Evolutionary conservation across 139 green algal species (phyloP), one percentile per base, ranked within the genome.

Genomic region (Coccomyxa sp.): DNA sequence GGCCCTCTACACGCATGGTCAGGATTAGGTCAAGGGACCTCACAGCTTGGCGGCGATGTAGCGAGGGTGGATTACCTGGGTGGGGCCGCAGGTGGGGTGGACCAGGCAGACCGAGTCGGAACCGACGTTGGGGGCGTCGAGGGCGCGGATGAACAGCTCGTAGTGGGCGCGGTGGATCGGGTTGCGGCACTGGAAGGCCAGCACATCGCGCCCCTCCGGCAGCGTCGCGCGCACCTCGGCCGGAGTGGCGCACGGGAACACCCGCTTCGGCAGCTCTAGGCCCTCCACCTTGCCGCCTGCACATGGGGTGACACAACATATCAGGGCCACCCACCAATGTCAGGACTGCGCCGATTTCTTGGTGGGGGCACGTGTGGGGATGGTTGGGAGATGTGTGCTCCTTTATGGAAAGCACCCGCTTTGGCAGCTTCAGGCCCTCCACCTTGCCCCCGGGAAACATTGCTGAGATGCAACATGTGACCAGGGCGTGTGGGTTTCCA

Each of bases 181-280:
- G 90, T 98, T 98, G 76, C 95, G 91, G 90, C 95, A 98, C 91
- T 98, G 95, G 92, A 98, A 98, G 58, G 94, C 95, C 82, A 98
- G 90, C 58, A 98, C 95, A 83, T 98, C 95, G 30, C 82, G 79
- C 79, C 90, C 89, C 14, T 83, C 59, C 0, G 95, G 95, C 82
- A 98, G 92, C 28, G 79, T 90, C 15, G 88, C 77, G 16, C 95
- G 92, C 77, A 98, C 94, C 83, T 97, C 84, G 13, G 77, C 85
- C 16, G 95, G 95, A 9, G 89, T 94, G 66, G 89, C 88, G 84
- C 95, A 98, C 25, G 92, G 92, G 87, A 98, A 98, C 81, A 95
- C 93, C 60, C 95, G 90, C 77, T 82, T 92, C 85, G 95, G 95
- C 79, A 97, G 86, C 67, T 88, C 85, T 82, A 98, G 88, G 67